Base-by-base conservation (phyloP, 2,329 filamentous ascomycete species). In the Tricladium varicosporioides region DNA sequence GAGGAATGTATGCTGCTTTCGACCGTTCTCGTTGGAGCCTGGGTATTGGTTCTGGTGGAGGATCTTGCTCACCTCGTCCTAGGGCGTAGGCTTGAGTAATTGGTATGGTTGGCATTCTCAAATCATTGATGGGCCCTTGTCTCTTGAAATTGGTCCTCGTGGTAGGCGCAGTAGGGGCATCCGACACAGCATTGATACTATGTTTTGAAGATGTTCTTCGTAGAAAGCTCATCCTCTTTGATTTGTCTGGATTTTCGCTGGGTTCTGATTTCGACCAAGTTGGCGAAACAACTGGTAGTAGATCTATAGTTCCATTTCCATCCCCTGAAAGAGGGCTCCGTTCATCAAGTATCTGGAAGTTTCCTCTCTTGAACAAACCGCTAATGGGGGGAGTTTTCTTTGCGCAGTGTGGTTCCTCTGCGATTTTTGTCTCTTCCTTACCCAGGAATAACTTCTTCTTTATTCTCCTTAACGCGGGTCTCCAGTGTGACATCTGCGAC, bases 1-100 rank as follows among this genome's bases (percentile, higher is more conserved):
- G 47, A n/a, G 62, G 62, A 18, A 57, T 27, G 16, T 60, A 62
- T n/a, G 60, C 49, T 10, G 27, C 40, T 16, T 49, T 31, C 42
- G 27, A 22, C 7, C 51, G 52, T 36, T 19, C 18, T 14, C 56
- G 36, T 9, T 43, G 51, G 14, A 51, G 18, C 11, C 22, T 44
- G 8, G 42, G 53, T 13, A 36, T 33, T 13, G 22, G 31, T 9
- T 31, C 27, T n/a, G 10, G 10, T 5, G 51, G 27, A 8, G 49
- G 43, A 4, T 54, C 48, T 33, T 51, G 8, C 45, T 36, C 8
- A 19, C 48, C 5, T 42, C 19, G 11, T 51, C 56, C 10, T 15
- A 32, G 14, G 8, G 10, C 27, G 31, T 40, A 15, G 32, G 16
- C 5, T 10, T 11, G n/a, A 18, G 48, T 2, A 18, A 32, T n/a